phyloP scores from a whole-genome alignment of 164 flowering plant species.

The Dillenia turbinata region DNA sequence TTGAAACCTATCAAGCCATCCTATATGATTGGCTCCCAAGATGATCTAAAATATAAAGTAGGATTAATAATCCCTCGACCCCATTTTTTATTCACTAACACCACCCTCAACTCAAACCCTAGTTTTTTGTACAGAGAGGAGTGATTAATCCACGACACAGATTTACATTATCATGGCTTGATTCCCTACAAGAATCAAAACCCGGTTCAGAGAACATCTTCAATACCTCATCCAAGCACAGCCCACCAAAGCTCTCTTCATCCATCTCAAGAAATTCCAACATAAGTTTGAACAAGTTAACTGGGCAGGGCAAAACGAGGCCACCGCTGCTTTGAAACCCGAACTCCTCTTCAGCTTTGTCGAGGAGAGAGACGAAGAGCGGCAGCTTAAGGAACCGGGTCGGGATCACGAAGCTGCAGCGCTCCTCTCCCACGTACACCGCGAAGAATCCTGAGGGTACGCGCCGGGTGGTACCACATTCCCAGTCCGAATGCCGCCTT shows the following conservation, averaged over 20 bases:
- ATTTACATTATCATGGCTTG: neutral
- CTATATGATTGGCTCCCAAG: too few relatives aligned
- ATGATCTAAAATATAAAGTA: too few relatives aligned
- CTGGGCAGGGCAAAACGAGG: slow-evolving; percentile 22
- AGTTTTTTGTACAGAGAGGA: slow-evolving; percentile 1
- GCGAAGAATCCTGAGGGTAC: slow-evolving; percentile 17
- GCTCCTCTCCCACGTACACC: slow-evolving; percentile 23
- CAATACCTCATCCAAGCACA: slow-evolving; percentile 15
- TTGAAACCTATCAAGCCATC: too few relatives aligned
- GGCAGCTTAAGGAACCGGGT: slow-evolving; percentile 29
- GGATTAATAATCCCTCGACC: too few relatives aligned
- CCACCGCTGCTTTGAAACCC: slow-evolving; percentile 24
- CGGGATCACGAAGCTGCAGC: slow-evolving; percentile 23
- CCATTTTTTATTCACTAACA: too few relatives aligned
- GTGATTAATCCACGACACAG: neutral
- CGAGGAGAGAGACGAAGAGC: slow-evolving; percentile 21
- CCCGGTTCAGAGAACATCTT: slow-evolving; percentile 7
- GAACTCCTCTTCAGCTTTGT: neutral
- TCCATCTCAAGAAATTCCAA: slow-evolving; percentile 16
- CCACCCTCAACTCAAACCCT: slow-evolving; percentile 3
- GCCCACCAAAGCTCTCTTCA: slow-evolving; percentile 13
- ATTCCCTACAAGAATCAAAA: neutral
- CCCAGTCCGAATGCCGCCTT: neutral
- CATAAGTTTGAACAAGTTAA: slow-evolving; percentile 12
- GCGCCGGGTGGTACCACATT: neutral